phyloP scores from a whole-genome alignment of 139 green algal genomes.

The Haematococcus lacustris region DNA sequence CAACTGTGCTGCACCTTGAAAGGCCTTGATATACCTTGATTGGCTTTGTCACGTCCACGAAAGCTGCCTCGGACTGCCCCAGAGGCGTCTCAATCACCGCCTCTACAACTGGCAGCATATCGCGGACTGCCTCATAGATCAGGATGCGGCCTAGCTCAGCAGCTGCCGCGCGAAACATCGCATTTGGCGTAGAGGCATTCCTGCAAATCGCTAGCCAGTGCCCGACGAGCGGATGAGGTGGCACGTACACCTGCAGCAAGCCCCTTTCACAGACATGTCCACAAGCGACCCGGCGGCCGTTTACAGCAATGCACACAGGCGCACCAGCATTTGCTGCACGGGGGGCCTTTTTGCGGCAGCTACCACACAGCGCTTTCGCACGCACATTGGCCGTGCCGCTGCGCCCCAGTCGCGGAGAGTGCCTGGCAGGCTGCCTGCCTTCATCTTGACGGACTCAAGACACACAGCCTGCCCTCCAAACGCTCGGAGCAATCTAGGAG shows the following conservation, averaged over 20 bases:
- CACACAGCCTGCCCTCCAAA: too few species aligned
- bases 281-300: too few species aligned
- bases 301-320: neutral
- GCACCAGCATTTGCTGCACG: conserved; percentile 9
- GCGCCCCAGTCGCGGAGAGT: too few species aligned
- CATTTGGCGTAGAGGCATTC: conserved; percentile 69
- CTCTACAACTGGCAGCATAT: conserved; percentile 82
- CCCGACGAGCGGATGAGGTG: conserved; percentile 91
- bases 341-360: conserved; percentile 6
- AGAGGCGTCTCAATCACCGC: conserved; percentile 71
- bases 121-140: conserved; percentile 56
- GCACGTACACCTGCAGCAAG: conserved; percentile 78
- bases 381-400: too few species aligned
- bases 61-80: conserved; percentile 67
- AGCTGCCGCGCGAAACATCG: conserved; percentile 76
- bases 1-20: too few species aligned
- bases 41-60: conserved; percentile 74
- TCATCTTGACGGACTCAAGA: too few species aligned
- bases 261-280: neutral
- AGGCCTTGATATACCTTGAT: too few species aligned
- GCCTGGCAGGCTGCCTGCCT: too few species aligned
- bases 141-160: conserved; percentile 89
- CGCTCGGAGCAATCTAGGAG: too few species aligned
- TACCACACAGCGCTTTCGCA: too few species aligned
- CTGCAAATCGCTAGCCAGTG: conserved; percentile 92